phyloP scores from a whole-genome alignment of 2,329 filamentous ascomycete genomes.

The Apiospora hydei region DNA sequence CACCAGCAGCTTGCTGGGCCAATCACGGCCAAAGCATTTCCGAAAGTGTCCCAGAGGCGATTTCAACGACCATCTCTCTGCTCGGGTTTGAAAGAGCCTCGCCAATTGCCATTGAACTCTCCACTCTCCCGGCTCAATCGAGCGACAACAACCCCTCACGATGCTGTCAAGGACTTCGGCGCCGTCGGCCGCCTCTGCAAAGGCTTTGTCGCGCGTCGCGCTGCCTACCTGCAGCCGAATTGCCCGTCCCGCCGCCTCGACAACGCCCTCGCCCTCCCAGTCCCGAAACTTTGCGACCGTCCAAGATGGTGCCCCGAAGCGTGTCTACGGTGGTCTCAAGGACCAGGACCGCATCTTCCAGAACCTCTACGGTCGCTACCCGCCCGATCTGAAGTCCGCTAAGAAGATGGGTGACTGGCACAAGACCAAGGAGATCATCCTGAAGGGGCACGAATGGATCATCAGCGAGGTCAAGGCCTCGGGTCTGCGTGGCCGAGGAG shows the following conservation, averaged over 20 bases:
- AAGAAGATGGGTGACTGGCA: slow-evolving; percentile 99
- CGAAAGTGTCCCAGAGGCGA: slow-evolving; percentile 25
- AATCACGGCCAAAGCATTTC: slow-evolving; percentile 27
- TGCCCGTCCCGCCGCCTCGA: slow-evolving; percentile 51
- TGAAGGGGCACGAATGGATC: slow-evolving; percentile 99
- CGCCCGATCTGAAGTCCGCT: slow-evolving; percentile 88
- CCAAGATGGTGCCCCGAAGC: slow-evolving; percentile 74
- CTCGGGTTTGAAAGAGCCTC: slow-evolving; percentile 24
- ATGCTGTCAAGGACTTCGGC: slow-evolving; percentile 54
- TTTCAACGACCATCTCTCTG: slow-evolving; percentile 23
- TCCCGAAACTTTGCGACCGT: slow-evolving; percentile 81
- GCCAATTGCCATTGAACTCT: slow-evolving; percentile 39
- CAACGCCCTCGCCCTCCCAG: slow-evolving; percentile 54
- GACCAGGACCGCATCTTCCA: slow-evolving; percentile 99
- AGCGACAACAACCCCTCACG: slow-evolving; percentile 42
- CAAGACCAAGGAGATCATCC: slow-evolving; percentile 97
- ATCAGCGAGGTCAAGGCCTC: slow-evolving; percentile 98
- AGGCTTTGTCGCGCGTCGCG: slow-evolving; percentile 48
- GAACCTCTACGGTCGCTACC: slow-evolving; percentile 95
- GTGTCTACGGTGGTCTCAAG: slow-evolving; percentile 83
- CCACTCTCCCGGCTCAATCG: slow-evolving; percentile 45
- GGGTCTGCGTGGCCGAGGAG: slow-evolving; percentile 92
- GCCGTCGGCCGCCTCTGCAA: slow-evolving; percentile 49
- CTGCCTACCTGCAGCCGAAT: slow-evolving; percentile 44
- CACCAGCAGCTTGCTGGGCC: slow-evolving; percentile 25